phyloP scores from a whole-genome alignment of 2,329 filamentous ascomycete genomes.

The Diaporthe sp. region DNA sequence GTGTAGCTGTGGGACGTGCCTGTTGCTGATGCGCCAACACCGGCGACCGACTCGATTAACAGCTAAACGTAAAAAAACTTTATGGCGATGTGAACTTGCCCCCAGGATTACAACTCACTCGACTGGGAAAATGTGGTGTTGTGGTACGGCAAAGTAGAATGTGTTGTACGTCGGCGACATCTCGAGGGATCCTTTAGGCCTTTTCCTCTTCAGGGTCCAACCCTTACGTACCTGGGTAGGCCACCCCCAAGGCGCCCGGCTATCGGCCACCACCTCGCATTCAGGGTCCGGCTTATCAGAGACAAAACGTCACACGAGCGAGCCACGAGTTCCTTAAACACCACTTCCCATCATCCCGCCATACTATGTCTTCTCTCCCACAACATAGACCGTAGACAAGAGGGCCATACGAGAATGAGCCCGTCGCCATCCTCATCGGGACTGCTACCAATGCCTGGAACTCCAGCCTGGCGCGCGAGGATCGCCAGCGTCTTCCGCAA shows the following conservation, averaged over 20 bases:
- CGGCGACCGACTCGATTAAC: not conserved
- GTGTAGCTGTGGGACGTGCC: not conserved
- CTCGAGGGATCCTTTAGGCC: not conserved
- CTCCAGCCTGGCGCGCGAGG: constrained; percentile 74
- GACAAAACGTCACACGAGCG: constrained; percentile 10
- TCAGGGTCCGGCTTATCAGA: constrained; percentile 14
- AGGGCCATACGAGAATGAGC: constrained; percentile 48
- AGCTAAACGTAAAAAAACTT: not conserved
- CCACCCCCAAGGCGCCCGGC: not conserved
- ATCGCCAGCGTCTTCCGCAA: constrained; percentile 74
- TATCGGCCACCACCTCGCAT: not conserved
- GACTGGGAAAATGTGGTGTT: not conserved
- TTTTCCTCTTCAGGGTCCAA: not conserved
- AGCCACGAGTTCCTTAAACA: not conserved
- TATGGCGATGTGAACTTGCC: not conserved
- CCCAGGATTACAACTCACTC: not conserved
- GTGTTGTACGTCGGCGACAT: not conserved
- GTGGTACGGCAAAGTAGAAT: no score
- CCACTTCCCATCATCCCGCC: no score
- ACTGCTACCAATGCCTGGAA: constrained; percentile 70
- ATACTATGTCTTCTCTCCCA: not conserved
- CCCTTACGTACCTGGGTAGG: not conserved
- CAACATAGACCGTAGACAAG: constrained; percentile 9
- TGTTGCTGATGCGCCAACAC: not conserved
- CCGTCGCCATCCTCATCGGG: constrained; percentile 58